Evolutionary conservation across 1,284 basidiomycete genomes (phyloP).

Genomic region (Sanghuangporus weigelae): DNA sequence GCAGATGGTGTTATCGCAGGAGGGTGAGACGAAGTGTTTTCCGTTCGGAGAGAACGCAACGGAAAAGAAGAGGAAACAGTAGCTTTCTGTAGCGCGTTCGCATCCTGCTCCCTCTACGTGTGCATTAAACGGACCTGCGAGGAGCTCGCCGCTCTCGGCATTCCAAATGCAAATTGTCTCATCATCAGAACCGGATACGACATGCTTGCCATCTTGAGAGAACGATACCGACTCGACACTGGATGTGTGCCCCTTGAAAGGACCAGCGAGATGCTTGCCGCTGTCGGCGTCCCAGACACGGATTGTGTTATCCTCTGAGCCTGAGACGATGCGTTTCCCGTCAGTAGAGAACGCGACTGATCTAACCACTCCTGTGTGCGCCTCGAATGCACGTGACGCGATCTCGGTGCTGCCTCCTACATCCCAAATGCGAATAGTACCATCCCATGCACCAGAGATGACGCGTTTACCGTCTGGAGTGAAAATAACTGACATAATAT

Average conservation of each 20-base stretch:
- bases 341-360: constrained; percentile 7
- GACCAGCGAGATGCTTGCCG: not conserved
- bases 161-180: not conserved
- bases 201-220: not conserved
- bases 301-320: constrained; percentile 2
- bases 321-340: constrained; percentile 2
- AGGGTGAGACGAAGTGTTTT: not conserved
- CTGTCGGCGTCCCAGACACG: constrained; percentile 2
- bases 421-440: not conserved
- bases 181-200: not conserved
- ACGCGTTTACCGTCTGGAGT: not conserved
- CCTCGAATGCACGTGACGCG: not conserved
- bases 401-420: not conserved
- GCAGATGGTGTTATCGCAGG: not conserved
- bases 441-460: not conserved
- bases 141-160: not conserved
- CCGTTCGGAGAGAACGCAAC: not conserved
- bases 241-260: not conserved
- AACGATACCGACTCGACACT: not conserved
- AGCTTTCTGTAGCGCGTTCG: too few species aligned
- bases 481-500: not conserved
- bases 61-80: not conserved
- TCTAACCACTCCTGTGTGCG: not conserved
- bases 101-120: not conserved
- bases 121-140: not conserved